Evolutionary conservation across 2,329 filamentous ascomycete species (phyloP), one percentile per base, ranked within the genome.

Genomic region (Xylaria sp.): DNA sequence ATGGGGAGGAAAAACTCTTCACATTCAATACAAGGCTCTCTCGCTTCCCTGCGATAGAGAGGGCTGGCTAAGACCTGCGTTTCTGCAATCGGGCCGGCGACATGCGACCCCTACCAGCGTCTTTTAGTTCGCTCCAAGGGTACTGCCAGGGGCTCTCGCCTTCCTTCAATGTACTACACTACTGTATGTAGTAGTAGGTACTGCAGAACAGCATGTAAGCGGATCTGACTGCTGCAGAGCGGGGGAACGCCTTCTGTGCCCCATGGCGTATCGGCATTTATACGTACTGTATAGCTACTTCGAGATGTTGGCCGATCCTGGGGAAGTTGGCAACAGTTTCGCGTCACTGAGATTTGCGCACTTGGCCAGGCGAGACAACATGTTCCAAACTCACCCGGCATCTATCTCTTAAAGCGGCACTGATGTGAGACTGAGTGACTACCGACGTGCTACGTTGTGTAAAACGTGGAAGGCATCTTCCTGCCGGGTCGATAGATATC

Each of bases 61-160:
- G n/a, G 25, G 39, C 23, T n/a, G 41, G 39, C 51, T 51, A 56
- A 57, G 57, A 52, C 25, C n/a, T 52, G 46, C 28, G 48, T 56
- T 65, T 70, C 63, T 69, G 28, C 63, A 71, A 71, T 71, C 69
- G 69, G 69, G n/a, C 69, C 69, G 68, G 69, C 59, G 55, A 61
- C 44, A 58, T 15, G 51, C 52, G 37, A 66, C 54, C 62, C 56
- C 32, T 63, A 34, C 55, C 58, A 32, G 54, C 52, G 61, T 37
- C 34, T 41, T n/a, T 55, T 44, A 52, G 57, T 44, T 55, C 56
- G 39, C 37, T 46, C 28, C 46, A 10, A 18, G 25, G 25, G 13
- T n/a, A 7, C 25, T 54, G 7, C 50, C 10, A 58, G 56, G 57
- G 62, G 34, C 34, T 41, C 34, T 41, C 25, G 57, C n/a, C 25